Percentiles rank a stretch among this genome's conserved stretches.
Evolutionary conservation across 129 eudicot genomes (phyloP).

Genomic region (Ambrosia artemisiifolia): DNA sequence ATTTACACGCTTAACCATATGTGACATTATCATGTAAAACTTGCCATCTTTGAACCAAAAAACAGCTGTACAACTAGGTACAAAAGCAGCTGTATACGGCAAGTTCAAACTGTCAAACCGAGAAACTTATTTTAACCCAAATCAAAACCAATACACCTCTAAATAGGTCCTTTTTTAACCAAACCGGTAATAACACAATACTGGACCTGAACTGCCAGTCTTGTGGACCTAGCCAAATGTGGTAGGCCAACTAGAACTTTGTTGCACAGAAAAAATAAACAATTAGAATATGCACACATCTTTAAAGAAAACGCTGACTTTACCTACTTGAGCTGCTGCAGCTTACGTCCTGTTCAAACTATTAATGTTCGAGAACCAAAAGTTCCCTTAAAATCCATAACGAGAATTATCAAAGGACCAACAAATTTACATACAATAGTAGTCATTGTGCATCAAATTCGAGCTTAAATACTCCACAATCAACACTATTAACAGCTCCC

Average conservation of each 20-base stretch:
- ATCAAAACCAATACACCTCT: no score
- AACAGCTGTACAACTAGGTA: no score
- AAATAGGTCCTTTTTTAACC: no score
- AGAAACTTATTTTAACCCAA: no score
- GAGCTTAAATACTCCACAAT: slow-evolving; percentile 27
- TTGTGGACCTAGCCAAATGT: not conserved
- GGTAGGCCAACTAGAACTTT: not conserved
- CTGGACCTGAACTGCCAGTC: not conserved
- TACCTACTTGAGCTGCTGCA: not conserved
- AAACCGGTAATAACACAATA: no score
- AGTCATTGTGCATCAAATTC: slow-evolving; percentile 19
- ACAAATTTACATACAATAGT: slow-evolving; percentile 12
- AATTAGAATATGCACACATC: not conserved
- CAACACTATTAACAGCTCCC: slow-evolving; percentile 35
- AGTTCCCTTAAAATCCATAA: slow-evolving; percentile 12
- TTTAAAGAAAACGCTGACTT: not conserved
- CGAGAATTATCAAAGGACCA: slow-evolving; percentile 10
- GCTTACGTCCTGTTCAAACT: not conserved
- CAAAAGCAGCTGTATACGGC: no score
- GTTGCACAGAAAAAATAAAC: not conserved
- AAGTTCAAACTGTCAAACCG: no score
- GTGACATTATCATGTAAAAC: no score
- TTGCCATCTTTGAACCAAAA: no score
- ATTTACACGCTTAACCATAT: no score
- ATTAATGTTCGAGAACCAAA: not conserved